Percentiles rank a stretch among this genome's conserved stretches.
Evolutionary conservation across 176 grass and related monocot species (phyloP).

Genomic region (Luzula sylvatica): DNA sequence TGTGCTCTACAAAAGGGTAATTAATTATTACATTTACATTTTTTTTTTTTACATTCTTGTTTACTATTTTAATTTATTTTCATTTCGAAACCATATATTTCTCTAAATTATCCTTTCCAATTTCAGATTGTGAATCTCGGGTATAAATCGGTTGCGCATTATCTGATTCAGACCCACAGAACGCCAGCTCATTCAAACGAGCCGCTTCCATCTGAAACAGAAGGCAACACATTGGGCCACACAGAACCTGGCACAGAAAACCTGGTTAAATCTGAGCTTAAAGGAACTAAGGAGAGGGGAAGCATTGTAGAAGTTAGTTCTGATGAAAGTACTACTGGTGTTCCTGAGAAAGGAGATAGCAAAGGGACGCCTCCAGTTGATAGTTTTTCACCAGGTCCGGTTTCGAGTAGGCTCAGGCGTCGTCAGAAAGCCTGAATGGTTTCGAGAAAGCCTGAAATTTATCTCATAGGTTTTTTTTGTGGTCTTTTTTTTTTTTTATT

Average conservation of each 20-base stretch:
- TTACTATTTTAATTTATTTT: not conserved
- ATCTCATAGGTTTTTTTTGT: too few relatives aligned
- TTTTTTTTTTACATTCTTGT: not conserved
- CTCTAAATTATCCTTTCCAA: not conserved
- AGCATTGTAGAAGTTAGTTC: not conserved
- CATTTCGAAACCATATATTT: not conserved
- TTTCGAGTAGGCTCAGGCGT: slow-evolving; percentile 4
- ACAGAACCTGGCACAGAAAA: not conserved
- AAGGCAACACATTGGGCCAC: not conserved
- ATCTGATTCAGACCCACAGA: slow-evolving; percentile 52
- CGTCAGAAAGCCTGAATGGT: slow-evolving; percentile 13
- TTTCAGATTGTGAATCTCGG: slow-evolving; percentile 49
- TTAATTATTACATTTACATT: not conserved
- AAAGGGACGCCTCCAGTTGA: not conserved
- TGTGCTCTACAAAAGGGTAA: slow-evolving; percentile 53
- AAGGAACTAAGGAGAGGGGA: not conserved
- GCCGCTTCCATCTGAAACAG: slow-evolving; percentile 22
- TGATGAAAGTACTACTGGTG: not conserved
- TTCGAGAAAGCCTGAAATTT: too few relatives aligned
- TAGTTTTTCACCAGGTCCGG: not conserved
- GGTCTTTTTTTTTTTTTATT: too few relatives aligned
- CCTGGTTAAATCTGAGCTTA: not conserved
- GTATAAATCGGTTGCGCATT: slow-evolving; percentile 90
- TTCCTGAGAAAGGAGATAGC: not conserved
- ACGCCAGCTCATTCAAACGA: slow-evolving; percentile 14